A percentile compares a stretch with the other conserved stretches of the same genome.
These are phyloP conservation scores for Kregervanrija pseudodelftensis DNA, from an alignment of 805 yeast genomes.

Conservation along the genomic window DNA sequence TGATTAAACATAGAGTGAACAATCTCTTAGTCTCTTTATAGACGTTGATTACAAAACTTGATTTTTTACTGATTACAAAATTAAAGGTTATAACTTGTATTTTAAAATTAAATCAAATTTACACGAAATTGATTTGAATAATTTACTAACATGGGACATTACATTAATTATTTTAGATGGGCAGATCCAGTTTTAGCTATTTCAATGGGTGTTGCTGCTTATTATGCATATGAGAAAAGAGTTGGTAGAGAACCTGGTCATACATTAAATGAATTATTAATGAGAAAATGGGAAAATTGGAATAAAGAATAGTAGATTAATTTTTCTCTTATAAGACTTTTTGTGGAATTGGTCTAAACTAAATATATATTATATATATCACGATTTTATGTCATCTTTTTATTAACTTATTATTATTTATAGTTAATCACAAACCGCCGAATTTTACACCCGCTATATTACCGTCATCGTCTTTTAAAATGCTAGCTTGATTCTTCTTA, in stretches of 20 bases:
- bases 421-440: neutral
- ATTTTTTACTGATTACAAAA: slow-evolving; percentile 7
- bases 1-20: slow-evolving; percentile 14
- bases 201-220: slow-evolving; percentile 54
- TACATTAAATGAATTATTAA: slow-evolving; percentile 43
- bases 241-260: slow-evolving; percentile 55
- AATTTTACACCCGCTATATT: slow-evolving; percentile 67
- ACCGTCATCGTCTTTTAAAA: slow-evolving; percentile 51
- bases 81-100: no score
- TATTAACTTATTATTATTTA: no score
- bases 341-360: slow-evolving; percentile 1
- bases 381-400: no score
- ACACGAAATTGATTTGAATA: neutral
- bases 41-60: slow-evolving; percentile 9
- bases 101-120: neutral
- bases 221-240: slow-evolving; percentile 55
- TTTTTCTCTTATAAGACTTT: neutral
- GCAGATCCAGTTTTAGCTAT: slow-evolving; percentile 63
- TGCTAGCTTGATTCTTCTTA: slow-evolving; percentile 64
- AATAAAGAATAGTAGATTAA: neutral
- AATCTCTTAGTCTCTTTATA: slow-evolving; percentile 10
- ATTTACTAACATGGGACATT: no score
- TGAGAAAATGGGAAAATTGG: slow-evolving; percentile 7
- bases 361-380: no score
- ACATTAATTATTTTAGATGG: slow-evolving; percentile 25